Evolutionary conservation across 164 flowering plant species (phyloP), one percentile per base, ranked within the genome.

Genomic region (Tinospora cordifolia): DNA sequence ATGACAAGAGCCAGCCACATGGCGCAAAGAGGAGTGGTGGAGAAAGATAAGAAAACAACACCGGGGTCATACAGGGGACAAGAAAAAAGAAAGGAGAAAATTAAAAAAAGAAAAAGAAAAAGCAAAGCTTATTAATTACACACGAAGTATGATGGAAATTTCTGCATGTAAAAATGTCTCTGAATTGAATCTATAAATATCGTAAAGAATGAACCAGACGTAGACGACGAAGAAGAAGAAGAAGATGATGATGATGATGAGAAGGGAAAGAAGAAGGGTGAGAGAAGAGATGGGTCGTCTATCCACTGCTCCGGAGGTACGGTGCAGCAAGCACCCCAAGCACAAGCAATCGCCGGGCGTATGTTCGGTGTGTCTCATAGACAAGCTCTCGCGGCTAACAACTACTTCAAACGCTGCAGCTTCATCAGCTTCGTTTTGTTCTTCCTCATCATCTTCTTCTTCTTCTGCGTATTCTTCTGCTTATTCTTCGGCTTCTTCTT

Each of bases 281-380:
- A 34, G 41, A 26, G 60, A 30, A 65, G 58, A 40, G 62, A 63
- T 26, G 1, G 80, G 75, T 46, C 13, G 75, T 46, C 13, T 62
- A 39, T 68, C 74, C 12, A 62, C 44, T 54, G n/a, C 21, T 19
- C 10, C 70, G 10, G 72, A 22, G 19, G 66, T 58, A 24, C 38
- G 76, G 63, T 79, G 81, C 71, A 70, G 15, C 57, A 79, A 72
- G 69, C 81, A 79, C 62, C 79, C 81, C 8, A 72, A 64, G 0
- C 81, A 73, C 63, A 70, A 41, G 41, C 74, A 72, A 49, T 70
- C 76, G 44, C 72, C 76, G 2, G 81, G 81, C 1, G 78, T 79
- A 3, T 79, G 81, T 65, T 70, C 81, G 1, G 49, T 30, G 41
- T 79, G 81, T 72, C 70, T 79, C 15, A 72, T 59, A 39, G 81